Evolutionary conservation across 768 basidiomycete genomes (phyloP).

Genomic region (Trametes villosa): DNA sequence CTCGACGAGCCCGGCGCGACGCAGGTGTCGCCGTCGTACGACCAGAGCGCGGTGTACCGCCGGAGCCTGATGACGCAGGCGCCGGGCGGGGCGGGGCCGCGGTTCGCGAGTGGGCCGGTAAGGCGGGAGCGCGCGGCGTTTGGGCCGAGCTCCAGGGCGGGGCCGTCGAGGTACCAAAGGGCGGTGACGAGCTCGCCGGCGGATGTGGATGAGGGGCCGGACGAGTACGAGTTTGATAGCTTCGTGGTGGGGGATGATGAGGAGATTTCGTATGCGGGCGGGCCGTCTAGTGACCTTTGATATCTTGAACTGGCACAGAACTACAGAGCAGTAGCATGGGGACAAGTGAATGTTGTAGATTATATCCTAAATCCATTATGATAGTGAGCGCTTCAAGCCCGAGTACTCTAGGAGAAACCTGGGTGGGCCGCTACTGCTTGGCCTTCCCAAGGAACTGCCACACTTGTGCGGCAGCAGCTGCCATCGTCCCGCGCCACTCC

Average conservation of each 20-base stretch:
- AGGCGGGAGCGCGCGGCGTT: conserved; percentile 36
- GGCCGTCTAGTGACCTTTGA: conserved; percentile 14
- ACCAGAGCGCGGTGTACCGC: conserved; percentile 72
- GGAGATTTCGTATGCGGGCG: conserved; percentile 51
- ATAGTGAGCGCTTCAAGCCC: neutral
- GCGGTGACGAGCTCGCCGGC: conserved; percentile 63
- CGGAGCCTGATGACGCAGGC: conserved; percentile 76
- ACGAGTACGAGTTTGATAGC: conserved; percentile 74
- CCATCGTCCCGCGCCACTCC: conserved; percentile 37
- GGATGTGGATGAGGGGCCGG: conserved; percentile 49
- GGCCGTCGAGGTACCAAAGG: conserved; percentile 36
- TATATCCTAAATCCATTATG: neutral
- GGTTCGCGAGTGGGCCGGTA: conserved; percentile 56
- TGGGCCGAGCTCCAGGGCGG: conserved; percentile 34
- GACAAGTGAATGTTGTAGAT: neutral
- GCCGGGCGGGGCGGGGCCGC: conserved; percentile 48
- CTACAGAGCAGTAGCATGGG: neutral
- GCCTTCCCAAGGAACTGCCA: conserved; percentile 30
- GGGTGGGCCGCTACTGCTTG: neutral
- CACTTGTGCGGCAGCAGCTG: conserved; percentile 33
- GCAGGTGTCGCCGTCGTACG: conserved; percentile 71
- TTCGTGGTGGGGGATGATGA: conserved; percentile 84
- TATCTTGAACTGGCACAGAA: neutral
- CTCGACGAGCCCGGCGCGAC: conserved; percentile 65
- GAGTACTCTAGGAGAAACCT: neutral